phyloP scores from a whole-genome alignment of 345 rosid genomes.

The Carallia pectinifolia region DNA sequence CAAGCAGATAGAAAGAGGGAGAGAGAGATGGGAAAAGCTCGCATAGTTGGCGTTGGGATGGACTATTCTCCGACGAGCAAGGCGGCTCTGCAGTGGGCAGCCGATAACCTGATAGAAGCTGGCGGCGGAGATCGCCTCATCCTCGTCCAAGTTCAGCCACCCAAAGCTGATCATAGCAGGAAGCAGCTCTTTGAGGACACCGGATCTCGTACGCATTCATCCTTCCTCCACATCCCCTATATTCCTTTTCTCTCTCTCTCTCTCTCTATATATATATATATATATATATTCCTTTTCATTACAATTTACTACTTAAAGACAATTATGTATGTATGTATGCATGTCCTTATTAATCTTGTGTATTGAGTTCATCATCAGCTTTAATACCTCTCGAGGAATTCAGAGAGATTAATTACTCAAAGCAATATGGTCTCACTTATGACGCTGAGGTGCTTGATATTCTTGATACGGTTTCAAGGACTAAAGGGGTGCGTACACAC shows the following conservation, averaged over 20 bases:
- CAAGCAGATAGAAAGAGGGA: not conserved
- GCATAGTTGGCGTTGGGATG: constrained; percentile 44
- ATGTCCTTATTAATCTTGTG: not conserved
- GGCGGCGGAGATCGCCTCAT: constrained; percentile 26
- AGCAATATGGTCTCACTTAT: constrained; percentile 43
- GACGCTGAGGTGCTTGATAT: constrained; percentile 42
- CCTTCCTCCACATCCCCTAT: not conserved
- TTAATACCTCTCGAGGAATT: constrained; percentile 47
- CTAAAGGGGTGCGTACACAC: constrained; percentile 34
- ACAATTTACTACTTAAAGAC: not conserved
- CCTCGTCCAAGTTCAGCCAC: constrained; percentile 47
- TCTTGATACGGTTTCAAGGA: constrained; percentile 35
- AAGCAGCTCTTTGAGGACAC: constrained; percentile 46
- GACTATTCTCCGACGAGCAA: constrained; percentile 51
- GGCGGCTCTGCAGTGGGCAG: constrained; percentile 48
- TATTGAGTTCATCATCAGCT: constrained; percentile 25
- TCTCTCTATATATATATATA: too few species aligned
- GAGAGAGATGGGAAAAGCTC: constrained; percentile 29
- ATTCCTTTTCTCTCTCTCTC: not conserved
- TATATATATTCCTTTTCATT: not conserved
- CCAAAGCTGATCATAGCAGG: constrained; percentile 46
- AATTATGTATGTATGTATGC: not conserved
- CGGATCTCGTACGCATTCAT: constrained; percentile 42
- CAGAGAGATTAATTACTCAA: constrained; percentile 41
- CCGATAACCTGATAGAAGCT: constrained; percentile 28